A percentile compares a stretch with the other conserved stretches of the same genome.
These are phyloP conservation scores for Nasturtium officinale DNA, from an alignment of 345 rosid species.

Conservation along the genomic window DNA sequence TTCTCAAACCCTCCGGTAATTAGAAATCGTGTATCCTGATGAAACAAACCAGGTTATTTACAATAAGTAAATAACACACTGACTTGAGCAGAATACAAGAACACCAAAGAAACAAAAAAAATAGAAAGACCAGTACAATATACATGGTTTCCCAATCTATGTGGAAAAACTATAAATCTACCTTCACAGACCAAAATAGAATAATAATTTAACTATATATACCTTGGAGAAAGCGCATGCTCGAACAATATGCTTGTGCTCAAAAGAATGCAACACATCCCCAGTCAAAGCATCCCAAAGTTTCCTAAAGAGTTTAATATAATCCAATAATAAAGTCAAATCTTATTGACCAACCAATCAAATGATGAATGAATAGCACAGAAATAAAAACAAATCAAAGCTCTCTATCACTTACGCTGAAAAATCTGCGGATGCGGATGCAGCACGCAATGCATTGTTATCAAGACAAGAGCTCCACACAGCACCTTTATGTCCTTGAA, in stretches of 20 bases:
- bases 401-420: conserved; percentile 55
- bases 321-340: not conserved
- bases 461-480: conserved; percentile 93
- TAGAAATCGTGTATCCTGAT: conserved; percentile 67
- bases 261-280: conserved; percentile 83
- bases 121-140: not conserved
- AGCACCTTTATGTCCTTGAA: conserved; percentile 97
- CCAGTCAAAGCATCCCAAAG: conserved; percentile 93
- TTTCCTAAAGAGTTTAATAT: conserved; percentile 51
- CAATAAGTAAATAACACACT: not conserved
- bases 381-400: not conserved
- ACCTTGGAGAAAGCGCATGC: conserved; percentile 89
- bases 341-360: conserved; percentile 6
- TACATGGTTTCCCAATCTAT: not conserved
- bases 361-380: not conserved
- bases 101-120: not conserved
- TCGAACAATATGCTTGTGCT: conserved; percentile 90
- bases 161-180: not conserved
- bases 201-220: conserved; percentile 30
- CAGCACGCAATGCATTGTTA: conserved; percentile 82
- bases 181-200: not conserved
- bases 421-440: conserved; percentile 94
- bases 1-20: conserved; percentile 45
- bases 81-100: not conserved
- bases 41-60: not conserved